These are phyloP conservation scores for Calonectria hawksworthii DNA, from an alignment of 2,329 filamentous ascomycete genomes.

Conservation along the genomic window DNA sequence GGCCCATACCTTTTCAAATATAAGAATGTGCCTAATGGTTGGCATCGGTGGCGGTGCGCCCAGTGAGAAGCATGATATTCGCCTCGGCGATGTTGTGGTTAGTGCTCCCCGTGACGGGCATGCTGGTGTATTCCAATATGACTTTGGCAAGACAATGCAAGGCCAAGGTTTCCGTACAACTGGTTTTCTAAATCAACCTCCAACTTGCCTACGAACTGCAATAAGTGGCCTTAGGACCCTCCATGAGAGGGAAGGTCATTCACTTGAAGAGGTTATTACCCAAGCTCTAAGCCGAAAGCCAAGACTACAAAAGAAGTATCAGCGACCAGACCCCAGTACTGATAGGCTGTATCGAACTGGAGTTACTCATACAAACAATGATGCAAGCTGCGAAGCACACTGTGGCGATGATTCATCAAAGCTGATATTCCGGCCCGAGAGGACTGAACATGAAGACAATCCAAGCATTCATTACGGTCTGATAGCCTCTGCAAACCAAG, in stretches of 20 bases:
- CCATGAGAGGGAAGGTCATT: background rate
- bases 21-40: slow-evolving; percentile 34
- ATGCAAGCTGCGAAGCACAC: background rate
- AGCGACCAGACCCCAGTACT: background rate
- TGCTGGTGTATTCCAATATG: slow-evolving; percentile 42
- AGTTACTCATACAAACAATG: background rate
- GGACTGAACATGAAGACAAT: background rate
- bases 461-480: background rate
- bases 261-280: background rate
- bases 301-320: background rate
- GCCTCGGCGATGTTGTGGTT: slow-evolving; percentile 44
- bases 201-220: background rate
- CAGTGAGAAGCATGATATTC: slow-evolving; percentile 33
- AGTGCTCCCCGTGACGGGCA: slow-evolving; percentile 24
- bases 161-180: background rate
- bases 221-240: background rate
- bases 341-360: background rate
- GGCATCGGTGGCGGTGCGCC: slow-evolving; percentile 41
- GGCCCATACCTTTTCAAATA: slow-evolving; percentile 56
- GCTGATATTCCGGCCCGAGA: background rate
- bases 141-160: slow-evolving; percentile 36
- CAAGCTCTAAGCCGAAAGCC: background rate
- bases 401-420: background rate
- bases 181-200: background rate
- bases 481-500: background rate